phyloP scores from a whole-genome alignment of 1,284 basidiomycete species.

The Pseudozyma thailandica region DNA sequence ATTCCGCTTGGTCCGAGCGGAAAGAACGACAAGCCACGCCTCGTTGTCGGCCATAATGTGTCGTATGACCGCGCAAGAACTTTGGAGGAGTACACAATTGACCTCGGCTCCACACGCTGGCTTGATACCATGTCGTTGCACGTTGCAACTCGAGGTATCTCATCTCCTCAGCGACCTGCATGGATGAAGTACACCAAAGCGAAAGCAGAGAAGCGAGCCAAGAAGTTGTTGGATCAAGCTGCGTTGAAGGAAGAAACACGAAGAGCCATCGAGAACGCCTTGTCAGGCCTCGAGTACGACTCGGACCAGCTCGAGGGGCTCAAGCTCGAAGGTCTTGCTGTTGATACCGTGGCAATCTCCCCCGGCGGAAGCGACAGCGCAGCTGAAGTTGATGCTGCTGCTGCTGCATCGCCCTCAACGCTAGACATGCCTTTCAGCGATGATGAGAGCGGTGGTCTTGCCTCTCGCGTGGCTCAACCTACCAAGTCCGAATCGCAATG shows the following conservation, averaged over 20 bases:
- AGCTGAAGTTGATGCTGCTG: slow-evolving; percentile 7
- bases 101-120: slow-evolving; percentile 80
- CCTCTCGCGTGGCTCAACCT: slow-evolving; percentile 19
- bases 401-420: slow-evolving; percentile 12
- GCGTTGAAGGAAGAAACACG: slow-evolving; percentile 66
- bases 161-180: slow-evolving; percentile 90
- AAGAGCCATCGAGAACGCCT: slow-evolving; percentile 46
- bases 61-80: slow-evolving; percentile 90
- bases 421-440: slow-evolving; percentile 47
- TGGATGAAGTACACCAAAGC: slow-evolving; percentile 85
- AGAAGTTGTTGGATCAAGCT: slow-evolving; percentile 68
- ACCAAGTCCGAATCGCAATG: slow-evolving; percentile 70
- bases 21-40: slow-evolving; percentile 67
- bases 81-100: slow-evolving; percentile 83
- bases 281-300: slow-evolving; percentile 50
- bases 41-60: slow-evolving; percentile 93
- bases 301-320: slow-evolving; percentile 50
- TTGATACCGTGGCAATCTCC: slow-evolving; percentile 13
- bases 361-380: slow-evolving; percentile 1
- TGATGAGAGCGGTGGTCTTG: slow-evolving; percentile 38
- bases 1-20: slow-evolving; percentile 74
- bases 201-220: slow-evolving; percentile 71
- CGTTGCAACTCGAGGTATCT: slow-evolving; percentile 92
- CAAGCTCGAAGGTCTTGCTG: slow-evolving; percentile 43
- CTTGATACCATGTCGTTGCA: slow-evolving; percentile 96